Base-by-base conservation (phyloP, 2,329 filamentous ascomycete genomes). In the Parastagonospora avenae region DNA sequence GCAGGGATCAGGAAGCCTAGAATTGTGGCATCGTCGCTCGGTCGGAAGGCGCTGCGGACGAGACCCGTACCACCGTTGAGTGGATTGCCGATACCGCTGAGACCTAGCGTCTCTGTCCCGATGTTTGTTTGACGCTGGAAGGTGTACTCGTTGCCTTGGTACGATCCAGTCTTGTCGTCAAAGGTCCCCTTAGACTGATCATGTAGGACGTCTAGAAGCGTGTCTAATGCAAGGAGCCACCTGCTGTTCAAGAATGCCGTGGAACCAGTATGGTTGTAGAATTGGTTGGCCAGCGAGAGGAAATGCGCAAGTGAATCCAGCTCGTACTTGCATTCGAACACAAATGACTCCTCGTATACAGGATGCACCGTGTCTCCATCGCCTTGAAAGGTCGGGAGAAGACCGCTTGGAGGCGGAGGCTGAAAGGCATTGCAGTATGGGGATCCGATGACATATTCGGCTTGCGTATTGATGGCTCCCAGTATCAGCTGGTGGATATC, bases 361-460 rank as follows among this genome's bases (percentile, higher is more conserved):
- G 94, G 94, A 64, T 96, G 91, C 0, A 99, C 94, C 8, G 71
- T 75, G 67, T 99, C 94, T 15, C 88, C 83, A 70, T 96, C 90
- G 2, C 90, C 90, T 66, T 93, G 96, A 63, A 84, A 82, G 12
- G 86, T 87, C 5, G 88, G 79, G 3, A 81, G 76, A 1, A 97
- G 80, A 12, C 88, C 85, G 57, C 91, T 92, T 6, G 92, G 90
- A 2, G 90, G 88, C 0, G 94, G 94, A 4, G 94, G 93, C 72
- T 99, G 94, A 74, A 97, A 99, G 14, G 94, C 94, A 73, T 99
- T 97, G 81, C 94, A 99, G 77, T 97, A 99, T 0, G 94, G 94
- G 1, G 90, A 92, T 66, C 91, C 85, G 55, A 97, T 96, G 36
- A 99, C 90, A 67, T 92, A 97, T 73, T 97, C 93, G 12, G 90